These are phyloP conservation scores for Cyphellophora attinorum DNA, from an alignment of 2,329 filamentous ascomycete genomes.

Conservation along the genomic window DNA sequence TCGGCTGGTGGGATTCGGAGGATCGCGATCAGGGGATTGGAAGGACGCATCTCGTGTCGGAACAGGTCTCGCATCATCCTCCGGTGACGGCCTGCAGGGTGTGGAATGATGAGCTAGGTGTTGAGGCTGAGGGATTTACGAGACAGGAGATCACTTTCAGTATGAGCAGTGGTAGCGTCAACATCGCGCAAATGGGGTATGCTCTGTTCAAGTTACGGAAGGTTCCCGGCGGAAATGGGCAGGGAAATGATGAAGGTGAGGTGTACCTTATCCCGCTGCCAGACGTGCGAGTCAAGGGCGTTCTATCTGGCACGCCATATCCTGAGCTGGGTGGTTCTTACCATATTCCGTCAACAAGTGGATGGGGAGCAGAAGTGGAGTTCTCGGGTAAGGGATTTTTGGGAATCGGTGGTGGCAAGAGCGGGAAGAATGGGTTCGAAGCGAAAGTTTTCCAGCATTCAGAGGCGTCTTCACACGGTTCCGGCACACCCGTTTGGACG, in stretches of 20 bases:
- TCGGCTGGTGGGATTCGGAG: constrained; percentile 11
- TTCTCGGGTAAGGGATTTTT: constrained; percentile 13
- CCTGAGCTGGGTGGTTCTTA: constrained; percentile 19
- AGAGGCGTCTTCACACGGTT: too few relatives aligned
- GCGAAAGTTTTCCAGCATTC: constrained; percentile 13
- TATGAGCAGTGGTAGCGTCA: constrained; percentile 6
- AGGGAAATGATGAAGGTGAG: constrained; percentile 26
- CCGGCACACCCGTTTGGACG: constrained; percentile 11
- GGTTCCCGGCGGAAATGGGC: too few relatives aligned
- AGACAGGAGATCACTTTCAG: constrained; percentile 17
- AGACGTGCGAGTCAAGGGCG: constrained; percentile 16
- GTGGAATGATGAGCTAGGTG: constrained; percentile 16
- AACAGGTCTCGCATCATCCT: constrained; percentile 20
- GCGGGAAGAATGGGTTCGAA: constrained; percentile 13
- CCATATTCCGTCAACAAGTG: constrained; percentile 15
- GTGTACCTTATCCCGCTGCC: constrained; percentile 16
- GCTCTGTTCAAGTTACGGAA: constrained; percentile 11
- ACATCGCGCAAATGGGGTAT: constrained; percentile 15
- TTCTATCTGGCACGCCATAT: constrained; percentile 39
- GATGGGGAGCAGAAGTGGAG: constrained; percentile 13
- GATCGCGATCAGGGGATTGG: constrained; percentile 9
- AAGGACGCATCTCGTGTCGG: constrained; percentile 13
- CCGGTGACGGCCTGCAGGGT: constrained; percentile 18
- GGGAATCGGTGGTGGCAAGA: constrained; percentile 6
- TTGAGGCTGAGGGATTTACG: constrained; percentile 17